These are phyloP conservation scores for Schizochytrium sp. DNA, from an alignment of 108 stramenopile genomes.

Conservation along the genomic window DNA sequence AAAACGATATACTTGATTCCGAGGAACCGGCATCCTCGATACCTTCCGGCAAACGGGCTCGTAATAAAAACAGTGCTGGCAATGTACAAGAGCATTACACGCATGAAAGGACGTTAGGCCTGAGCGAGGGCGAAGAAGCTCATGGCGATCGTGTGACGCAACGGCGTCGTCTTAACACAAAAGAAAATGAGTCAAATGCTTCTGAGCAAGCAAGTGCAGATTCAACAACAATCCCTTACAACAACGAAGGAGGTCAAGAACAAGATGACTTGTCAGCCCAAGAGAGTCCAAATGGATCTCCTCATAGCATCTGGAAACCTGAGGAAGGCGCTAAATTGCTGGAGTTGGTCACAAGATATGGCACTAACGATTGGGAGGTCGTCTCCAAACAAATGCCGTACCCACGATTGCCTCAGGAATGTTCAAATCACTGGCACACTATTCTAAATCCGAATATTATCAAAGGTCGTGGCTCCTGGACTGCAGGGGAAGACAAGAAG, in stretches of 20 bases:
- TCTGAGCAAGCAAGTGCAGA: background rate
- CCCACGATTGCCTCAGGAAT: background rate
- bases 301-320: conserved; percentile 24
- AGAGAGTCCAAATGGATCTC: too few relatives aligned
- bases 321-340: conserved; percentile 61
- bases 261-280: background rate
- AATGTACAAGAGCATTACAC: too few relatives aligned
- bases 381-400: conserved; percentile 59
- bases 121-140: too few relatives aligned
- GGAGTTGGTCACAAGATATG: conserved; percentile 57
- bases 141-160: too few relatives aligned
- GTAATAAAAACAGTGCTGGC: background rate
- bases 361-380: conserved; percentile 57
- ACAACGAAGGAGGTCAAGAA: background rate
- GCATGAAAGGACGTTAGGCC: too few relatives aligned
- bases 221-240: background rate
- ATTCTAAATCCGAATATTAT: conserved; percentile 32
- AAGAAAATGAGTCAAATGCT: background rate
- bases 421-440: conserved; percentile 8
- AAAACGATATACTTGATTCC: background rate
- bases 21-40: background rate
- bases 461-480: conserved; percentile 60
- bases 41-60: background rate
- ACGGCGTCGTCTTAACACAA: too few relatives aligned
- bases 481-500: conserved; percentile 67